Evolutionary conservation across 306 rosid species (phyloP), one percentile per base, ranked within the genome.

Genomic region (Canavalia ensiformis): DNA sequence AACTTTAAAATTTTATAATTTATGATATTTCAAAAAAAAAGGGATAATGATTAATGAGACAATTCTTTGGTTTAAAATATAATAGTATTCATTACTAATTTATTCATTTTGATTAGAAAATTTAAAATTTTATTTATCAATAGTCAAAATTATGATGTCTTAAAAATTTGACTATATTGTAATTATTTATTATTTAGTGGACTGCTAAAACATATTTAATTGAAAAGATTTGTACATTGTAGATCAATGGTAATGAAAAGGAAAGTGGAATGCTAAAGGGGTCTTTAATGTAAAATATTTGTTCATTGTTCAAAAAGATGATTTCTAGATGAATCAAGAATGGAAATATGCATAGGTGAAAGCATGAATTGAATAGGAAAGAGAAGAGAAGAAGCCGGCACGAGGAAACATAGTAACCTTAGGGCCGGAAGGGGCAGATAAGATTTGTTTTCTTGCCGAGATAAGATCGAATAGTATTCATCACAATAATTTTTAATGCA

Each of bases 331-430:
- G 51, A 74, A 29, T 1, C 30, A 6, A 12, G 34, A 3, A 12
- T 28, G 13, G 52, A 56, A 55, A 72, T 18, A 18, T 6, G 63
- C 63, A 41, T 4, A 71, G 41, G n/a, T 7, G 5, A n/a, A 37
- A 41, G 0, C 1, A 2, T 4, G 29, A 55, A 74, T 33, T 2
- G 8, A 70, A 68, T 34, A 13, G 33, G 7, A 34, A 34, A 74
- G 29, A 28, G 41, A 28, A 0, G 25, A 4, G 13, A 54, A 55
- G 54, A 56, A 25, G 78, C 78, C 78, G 54, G 78, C 77, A 18
- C 66, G 3, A 73, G 13, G 51, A 65, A 65, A 65, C 50, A 64
- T 0, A 3, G 29, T 35, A 37, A 37, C 41, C 41, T 37, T 37
- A 2, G 41, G 41, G 41, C 2, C 2, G 4, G 41, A 4, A 37